Evolutionary conservation across 345 rosid genomes (phyloP).

Genomic region (Trapa incisa): DNA sequence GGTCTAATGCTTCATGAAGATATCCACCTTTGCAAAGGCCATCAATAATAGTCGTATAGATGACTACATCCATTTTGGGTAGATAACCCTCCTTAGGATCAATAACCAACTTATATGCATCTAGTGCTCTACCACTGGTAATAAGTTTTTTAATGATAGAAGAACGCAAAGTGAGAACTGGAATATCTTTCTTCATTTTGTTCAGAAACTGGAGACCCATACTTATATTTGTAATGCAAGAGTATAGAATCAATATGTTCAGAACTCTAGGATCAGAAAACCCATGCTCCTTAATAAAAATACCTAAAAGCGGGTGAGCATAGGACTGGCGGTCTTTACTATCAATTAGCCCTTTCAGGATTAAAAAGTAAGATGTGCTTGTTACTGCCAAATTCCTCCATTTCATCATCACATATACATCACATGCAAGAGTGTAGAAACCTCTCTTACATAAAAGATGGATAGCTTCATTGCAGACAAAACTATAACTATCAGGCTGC

Average conservation of each 20-base stretch:
- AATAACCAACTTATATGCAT: conserved; percentile 47
- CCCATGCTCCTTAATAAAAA: conserved; percentile 38
- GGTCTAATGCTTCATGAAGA: conserved; percentile 41
- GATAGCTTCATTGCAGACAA: conserved; percentile 38
- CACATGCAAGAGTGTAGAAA: conserved; percentile 27
- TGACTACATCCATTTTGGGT: conserved; percentile 44
- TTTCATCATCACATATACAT: conserved; percentile 35
- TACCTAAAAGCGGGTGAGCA: conserved; percentile 26
- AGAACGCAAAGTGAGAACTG: conserved; percentile 23
- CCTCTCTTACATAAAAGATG: conserved; percentile 46
- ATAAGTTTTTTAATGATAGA: conserved; percentile 33
- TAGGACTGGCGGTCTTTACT: conserved; percentile 9
- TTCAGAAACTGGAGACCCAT: conserved; percentile 24
- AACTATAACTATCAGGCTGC: conserved; percentile 15
- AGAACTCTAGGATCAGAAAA: conserved; percentile 25
- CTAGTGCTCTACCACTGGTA: conserved; percentile 36
- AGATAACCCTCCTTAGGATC: conserved; percentile 25
- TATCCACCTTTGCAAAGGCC: conserved; percentile 70
- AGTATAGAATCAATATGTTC: conserved; percentile 27
- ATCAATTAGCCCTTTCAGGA: conserved; percentile 26
- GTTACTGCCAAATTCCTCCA: conserved; percentile 26
- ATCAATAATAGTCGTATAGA: conserved; percentile 44
- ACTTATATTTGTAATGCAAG: conserved; percentile 30
- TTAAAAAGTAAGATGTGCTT: conserved; percentile 26
- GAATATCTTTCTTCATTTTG: conserved; percentile 21